These are phyloP conservation scores for Canavalia gladiata DNA, from an alignment of 306 rosid species.

Conservation along the genomic window DNA sequence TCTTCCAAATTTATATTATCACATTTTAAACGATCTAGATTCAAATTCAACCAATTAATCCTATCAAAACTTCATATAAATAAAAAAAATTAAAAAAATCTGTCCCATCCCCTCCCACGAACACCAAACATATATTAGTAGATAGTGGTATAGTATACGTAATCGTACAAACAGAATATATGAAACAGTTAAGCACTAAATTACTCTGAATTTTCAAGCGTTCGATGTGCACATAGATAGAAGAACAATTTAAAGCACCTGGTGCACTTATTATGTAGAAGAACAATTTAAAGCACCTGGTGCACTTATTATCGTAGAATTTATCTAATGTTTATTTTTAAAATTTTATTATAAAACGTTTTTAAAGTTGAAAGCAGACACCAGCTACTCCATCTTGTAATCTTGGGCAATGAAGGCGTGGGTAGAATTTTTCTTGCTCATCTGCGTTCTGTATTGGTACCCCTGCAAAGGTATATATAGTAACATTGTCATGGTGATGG, in stretches of 20 bases:
- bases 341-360: background rate
- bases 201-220: background rate
- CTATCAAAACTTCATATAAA: too few relatives aligned
- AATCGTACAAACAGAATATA: background rate
- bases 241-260: background rate
- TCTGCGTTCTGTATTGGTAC: constrained; percentile 35
- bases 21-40: too few relatives aligned
- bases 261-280: background rate
- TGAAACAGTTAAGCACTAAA: background rate
- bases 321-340: background rate
- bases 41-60: too few relatives aligned
- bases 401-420: background rate
- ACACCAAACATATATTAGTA: background rate
- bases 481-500: background rate
- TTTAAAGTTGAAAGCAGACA: background rate
- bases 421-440: background rate
- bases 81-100: too few relatives aligned
- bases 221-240: background rate
- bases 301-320: background rate
- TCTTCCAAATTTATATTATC: too few relatives aligned
- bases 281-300: background rate
- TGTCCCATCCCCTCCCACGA: too few relatives aligned
- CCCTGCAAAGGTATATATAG: constrained; percentile 37
- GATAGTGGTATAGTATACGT: background rate
- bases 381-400: constrained; percentile 33